Conservation (phyloP, 805 yeast genomes). For the Cyberlindnera sargentensis region DNA sequence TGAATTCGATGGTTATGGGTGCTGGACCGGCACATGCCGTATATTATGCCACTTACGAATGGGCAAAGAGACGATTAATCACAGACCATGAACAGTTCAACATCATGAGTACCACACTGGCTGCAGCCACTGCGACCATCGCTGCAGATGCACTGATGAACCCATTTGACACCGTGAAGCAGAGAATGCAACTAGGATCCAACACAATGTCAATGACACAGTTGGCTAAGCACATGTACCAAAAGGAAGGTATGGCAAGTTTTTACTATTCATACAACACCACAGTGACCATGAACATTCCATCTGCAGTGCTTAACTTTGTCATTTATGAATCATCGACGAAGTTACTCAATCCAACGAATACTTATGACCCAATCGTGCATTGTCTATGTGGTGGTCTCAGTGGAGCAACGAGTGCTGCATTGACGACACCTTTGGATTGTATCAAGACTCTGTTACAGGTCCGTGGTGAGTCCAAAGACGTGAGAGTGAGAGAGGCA, state of each 20-base stretch:
- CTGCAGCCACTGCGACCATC: constrained; percentile 90
- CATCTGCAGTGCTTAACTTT: constrained; percentile 91
- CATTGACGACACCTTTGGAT: constrained; percentile 89
- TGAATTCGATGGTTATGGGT: constrained; percentile 83
- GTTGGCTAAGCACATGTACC: constrained; percentile 43
- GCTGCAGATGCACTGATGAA: constrained; percentile 95
- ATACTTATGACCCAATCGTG: constrained; percentile 75
- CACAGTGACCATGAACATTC: constrained; percentile 83
- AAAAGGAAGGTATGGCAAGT: constrained; percentile 64
- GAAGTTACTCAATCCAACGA: constrained; percentile 70
- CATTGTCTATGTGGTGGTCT: constrained; percentile 92
- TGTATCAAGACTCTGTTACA: constrained; percentile 89
- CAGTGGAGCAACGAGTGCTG: constrained; percentile 95
- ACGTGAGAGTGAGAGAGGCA: constrained; percentile 43
- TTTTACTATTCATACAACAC: constrained; percentile 93
- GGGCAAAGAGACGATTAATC: constrained; percentile 38
- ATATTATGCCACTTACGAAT: constrained; percentile 90
- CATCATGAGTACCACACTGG: constrained; percentile 75
- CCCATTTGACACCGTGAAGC: constrained; percentile 93
- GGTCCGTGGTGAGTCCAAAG: constrained; percentile 54
- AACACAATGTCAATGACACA: constrained; percentile 21
- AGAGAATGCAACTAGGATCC: constrained; percentile 72
- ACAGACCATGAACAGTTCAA: constrained; percentile 39
- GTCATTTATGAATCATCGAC: constrained; percentile 84
- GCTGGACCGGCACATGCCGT: constrained; percentile 99